A percentile compares a stretch with the other conserved stretches of the same genome.
phyloP scores from a whole-genome alignment of 257 asterid species.

The Capsicum baccatum region DNA sequence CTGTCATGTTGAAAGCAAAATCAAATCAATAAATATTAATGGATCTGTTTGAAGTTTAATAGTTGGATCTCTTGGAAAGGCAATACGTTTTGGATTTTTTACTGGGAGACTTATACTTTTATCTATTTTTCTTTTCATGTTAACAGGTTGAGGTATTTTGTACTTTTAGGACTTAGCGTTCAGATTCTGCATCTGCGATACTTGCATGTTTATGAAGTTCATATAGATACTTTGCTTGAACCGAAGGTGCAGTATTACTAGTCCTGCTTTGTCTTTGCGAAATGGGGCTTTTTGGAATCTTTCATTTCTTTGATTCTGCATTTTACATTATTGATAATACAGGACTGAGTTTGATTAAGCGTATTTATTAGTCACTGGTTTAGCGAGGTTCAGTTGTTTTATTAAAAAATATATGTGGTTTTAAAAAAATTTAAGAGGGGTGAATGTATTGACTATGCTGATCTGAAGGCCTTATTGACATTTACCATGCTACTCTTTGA shows the following conservation, averaged over 20 bases:
- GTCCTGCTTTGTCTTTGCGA: not conserved
- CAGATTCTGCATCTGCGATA: not conserved
- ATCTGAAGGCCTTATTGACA: not conserved
- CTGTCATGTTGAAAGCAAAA: not conserved
- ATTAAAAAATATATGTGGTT: not conserved
- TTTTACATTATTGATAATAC: constrained; percentile 8
- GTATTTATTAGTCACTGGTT: not conserved
- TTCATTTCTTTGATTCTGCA: not conserved
- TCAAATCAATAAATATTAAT: constrained; percentile 25
- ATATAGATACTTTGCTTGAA: not conserved
- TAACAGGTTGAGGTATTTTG: not conserved
- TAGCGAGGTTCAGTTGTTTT: not conserved
- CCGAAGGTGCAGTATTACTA: not conserved
- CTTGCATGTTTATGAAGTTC: constrained; percentile 19
- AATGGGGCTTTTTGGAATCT: not conserved
- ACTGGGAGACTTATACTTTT: not conserved
- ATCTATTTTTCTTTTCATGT: constrained; percentile 1
- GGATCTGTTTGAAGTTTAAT: not conserved
- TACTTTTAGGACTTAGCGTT: not conserved
- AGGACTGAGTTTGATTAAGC: not conserved
- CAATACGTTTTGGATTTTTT: not conserved
- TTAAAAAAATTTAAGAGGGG: not conserved
- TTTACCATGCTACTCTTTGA: not conserved
- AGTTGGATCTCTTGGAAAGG: constrained; percentile 21
- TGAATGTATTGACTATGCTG: not conserved